These are phyloP conservation scores for Exophiala alcalophila DNA, from an alignment of 2,329 filamentous ascomycete genomes.

Conservation along the genomic window DNA sequence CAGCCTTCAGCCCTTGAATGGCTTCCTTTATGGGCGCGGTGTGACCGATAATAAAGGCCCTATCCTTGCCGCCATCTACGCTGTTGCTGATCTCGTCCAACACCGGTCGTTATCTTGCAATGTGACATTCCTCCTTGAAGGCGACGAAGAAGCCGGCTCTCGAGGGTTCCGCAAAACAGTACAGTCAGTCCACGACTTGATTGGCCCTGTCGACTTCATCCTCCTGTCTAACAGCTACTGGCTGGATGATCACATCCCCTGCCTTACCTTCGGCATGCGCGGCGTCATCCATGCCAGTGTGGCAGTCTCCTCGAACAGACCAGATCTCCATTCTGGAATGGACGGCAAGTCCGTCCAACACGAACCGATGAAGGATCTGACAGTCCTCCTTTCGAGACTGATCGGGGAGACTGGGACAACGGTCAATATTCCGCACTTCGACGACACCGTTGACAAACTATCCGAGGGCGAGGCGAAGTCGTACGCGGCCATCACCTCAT, in stretches of 20 bases:
- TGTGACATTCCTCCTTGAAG: slow-evolving; percentile 90
- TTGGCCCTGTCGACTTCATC: slow-evolving; percentile 91
- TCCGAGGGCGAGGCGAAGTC: slow-evolving; percentile 72
- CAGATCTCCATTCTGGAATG: slow-evolving; percentile 94
- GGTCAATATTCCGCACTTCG: slow-evolving; percentile 83
- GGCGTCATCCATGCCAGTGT: slow-evolving; percentile 93
- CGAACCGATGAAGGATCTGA: slow-evolving; percentile 88
- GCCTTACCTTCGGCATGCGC: slow-evolving; percentile 87
- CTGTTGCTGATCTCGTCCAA: slow-evolving; percentile 82
- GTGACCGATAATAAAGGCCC: slow-evolving; percentile 97
- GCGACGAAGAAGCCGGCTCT: slow-evolving; percentile 93
- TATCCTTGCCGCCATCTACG: slow-evolving; percentile 88
- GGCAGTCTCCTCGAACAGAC: slow-evolving; percentile 78
- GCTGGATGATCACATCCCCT: slow-evolving; percentile 93
- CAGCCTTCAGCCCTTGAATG: slow-evolving; percentile 80
- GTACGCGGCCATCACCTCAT: slow-evolving; percentile 78
- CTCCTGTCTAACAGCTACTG: slow-evolving; percentile 97
- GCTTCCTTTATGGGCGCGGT: slow-evolving; percentile 92
- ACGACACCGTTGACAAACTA: slow-evolving; percentile 75
- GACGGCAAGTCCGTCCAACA: slow-evolving; percentile 85
- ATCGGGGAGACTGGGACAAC: slow-evolving; percentile 72
- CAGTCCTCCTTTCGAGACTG: slow-evolving; percentile 74
- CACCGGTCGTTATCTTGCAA: slow-evolving; percentile 82
- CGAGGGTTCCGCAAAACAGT: slow-evolving; percentile 85
- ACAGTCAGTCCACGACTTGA: slow-evolving; percentile 72